These are phyloP conservation scores for Lasiodiplodia sp. DNA, from an alignment of 2,329 filamentous ascomycete genomes.

Conservation along the genomic window DNA sequence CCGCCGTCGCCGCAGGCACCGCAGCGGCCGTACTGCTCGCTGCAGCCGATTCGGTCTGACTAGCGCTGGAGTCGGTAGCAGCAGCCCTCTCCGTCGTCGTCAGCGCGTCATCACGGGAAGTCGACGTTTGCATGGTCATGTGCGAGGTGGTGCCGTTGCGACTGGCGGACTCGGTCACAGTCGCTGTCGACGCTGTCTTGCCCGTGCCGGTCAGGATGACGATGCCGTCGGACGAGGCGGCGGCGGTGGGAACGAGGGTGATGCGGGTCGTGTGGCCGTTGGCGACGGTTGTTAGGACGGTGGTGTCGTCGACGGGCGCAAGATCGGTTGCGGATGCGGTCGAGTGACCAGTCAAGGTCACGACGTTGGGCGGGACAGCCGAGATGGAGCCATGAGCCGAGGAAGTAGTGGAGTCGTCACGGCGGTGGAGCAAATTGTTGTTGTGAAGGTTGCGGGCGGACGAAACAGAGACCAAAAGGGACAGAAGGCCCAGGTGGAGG, in stretches of 20 bases:
- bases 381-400: conserved; percentile 5
- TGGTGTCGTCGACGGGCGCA: not conserved
- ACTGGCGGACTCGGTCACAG: not conserved
- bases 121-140: not conserved
- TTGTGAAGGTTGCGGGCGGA: not conserved
- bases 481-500: not conserved
- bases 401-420: not conserved
- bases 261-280: conserved; percentile 1
- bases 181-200: not conserved
- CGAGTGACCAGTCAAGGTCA: conserved; percentile 3
- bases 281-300: conserved; percentile 4
- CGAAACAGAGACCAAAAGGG: not conserved
- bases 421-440: not conserved
- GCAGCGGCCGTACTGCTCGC: conserved; percentile 9
- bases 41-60: not conserved
- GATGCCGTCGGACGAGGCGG: not conserved
- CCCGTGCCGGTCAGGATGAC: conserved; percentile 8
- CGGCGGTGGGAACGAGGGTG: not conserved
- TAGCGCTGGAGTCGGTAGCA: not conserved
- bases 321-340: not conserved
- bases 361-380: not conserved
- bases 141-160: conserved; percentile 3
- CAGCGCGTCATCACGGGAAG: not conserved
- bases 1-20: conserved; percentile 3
- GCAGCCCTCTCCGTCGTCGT: not conserved